phyloP scores from a whole-genome alignment of 2,329 filamentous ascomycete species.

The Apiospora sp. region DNA sequence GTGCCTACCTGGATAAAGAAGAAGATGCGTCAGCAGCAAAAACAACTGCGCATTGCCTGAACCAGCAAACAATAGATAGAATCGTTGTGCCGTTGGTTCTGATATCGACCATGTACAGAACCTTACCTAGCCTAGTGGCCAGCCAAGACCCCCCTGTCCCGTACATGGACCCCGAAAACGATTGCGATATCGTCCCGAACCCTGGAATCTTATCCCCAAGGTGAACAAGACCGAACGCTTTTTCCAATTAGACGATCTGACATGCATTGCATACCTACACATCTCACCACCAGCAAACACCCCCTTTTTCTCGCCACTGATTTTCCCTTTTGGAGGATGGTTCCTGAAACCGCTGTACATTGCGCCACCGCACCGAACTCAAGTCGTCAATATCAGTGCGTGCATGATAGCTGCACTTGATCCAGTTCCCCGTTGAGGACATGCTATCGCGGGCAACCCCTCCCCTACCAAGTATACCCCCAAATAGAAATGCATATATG shows the following conservation, averaged over 20 bases:
- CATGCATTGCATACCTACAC: conserved; percentile 8
- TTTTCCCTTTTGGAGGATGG: neutral
- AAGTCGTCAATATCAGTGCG: neutral
- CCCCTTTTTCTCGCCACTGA: neutral
- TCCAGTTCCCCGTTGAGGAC: neutral
- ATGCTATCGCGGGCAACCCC: neutral
- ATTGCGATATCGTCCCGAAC: neutral
- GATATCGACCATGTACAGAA: neutral
- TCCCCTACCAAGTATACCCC: neutral
- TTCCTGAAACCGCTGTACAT: neutral
- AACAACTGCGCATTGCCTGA: neutral
- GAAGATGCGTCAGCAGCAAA: neutral
- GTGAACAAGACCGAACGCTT: neutral
- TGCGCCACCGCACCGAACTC: neutral
- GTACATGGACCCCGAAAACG: conserved; percentile 18
- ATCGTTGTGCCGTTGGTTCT: neutral
- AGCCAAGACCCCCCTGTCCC: neutral
- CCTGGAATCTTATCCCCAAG: neutral
- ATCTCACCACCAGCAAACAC: conserved; percentile 1
- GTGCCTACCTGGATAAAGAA: neutral
- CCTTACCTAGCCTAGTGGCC: neutral
- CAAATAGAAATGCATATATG: neutral
- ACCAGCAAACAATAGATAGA: neutral
- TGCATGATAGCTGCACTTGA: neutral
- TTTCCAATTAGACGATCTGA: neutral